Evolutionary conservation across 208 protist genomes (phyloP), one percentile per base, ranked within the genome.

Genomic region (Strigomonas galati): DNA sequence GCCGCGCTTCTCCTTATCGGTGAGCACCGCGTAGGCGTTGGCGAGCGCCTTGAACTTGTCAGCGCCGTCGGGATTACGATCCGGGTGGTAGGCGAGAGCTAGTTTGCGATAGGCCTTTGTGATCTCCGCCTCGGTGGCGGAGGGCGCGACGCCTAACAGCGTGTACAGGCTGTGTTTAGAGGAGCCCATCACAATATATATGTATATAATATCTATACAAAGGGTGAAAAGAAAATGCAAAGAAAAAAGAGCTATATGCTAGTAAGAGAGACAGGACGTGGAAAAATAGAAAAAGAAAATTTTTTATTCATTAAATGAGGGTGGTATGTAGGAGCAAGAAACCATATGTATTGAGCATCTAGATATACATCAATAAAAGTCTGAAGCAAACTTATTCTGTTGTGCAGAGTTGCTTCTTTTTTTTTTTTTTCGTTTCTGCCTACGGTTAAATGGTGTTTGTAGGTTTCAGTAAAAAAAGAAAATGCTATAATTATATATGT

Each of bases 11-110:
- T 98, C 73, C 7, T 66, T 30, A 63, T 99, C 97, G 61, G 65
- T 81, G 9, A 99, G 85, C 0, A 99, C 80, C n/a, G 97, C 89
- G 73, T 99, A 99, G 26, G 98, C 98, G 55, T 92, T 83, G 31
- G 85, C 84, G 46, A 99, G 92, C 43, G 77, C 59, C 58, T 93
- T 93, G 73, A 97, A 97, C 62, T 88, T 79, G 26, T 92, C 79
- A 31, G 68, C 73, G 30, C 91, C 91, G 43, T 92, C 78, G 0
- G 82, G 86, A 68, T 97, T 94, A 48, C 84, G 83, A 37, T 97
- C 92, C 4, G 92, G 92, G 69, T 97, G 92, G 74, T 87, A 95
- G 60, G 91, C 60, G 1, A 94, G 73, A 26, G 90, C 89, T 7
- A 93, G 64, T 1, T 69, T 75, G 23, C 89, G 73, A 67, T 97